A percentile compares a stretch with the other conserved stretches of the same genome.
phyloP scores from a whole-genome alignment of 2,329 filamentous ascomycete genomes.

The Aspergillus calidoustus region DNA sequence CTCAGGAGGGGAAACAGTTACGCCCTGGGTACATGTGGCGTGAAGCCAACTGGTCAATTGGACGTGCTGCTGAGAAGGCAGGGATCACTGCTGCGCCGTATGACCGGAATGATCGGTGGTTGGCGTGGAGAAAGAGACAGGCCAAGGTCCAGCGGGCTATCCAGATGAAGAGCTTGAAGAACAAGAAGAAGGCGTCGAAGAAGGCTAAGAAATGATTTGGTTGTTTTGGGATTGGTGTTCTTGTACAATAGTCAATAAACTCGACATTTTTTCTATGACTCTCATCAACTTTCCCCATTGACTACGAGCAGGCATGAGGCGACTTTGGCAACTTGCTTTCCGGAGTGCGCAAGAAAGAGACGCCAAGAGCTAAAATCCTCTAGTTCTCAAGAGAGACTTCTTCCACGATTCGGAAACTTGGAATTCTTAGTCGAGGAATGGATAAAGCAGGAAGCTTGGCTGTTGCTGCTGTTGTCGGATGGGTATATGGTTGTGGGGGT shows the following conservation, averaged over 20 bases:
- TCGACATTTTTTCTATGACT: neutral
- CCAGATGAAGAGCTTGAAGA: constrained; percentile 59
- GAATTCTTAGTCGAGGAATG: too few relatives aligned
- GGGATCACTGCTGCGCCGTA: constrained; percentile 61
- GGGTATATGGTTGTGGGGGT: too few relatives aligned
- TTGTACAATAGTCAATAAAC: neutral
- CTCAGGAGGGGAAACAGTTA: constrained; percentile 41
- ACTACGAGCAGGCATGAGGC: neutral
- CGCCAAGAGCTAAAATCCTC: too few relatives aligned
- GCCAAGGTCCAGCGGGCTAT: constrained; percentile 55
- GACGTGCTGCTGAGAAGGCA: constrained; percentile 64
- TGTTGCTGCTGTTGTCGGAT: too few relatives aligned
- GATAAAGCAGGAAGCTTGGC: too few relatives aligned
- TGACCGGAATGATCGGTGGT: constrained; percentile 63
- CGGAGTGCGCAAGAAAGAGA: neutral
- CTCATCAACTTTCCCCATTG: neutral
- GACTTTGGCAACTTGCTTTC: neutral
- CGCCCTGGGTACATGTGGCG: constrained; percentile 67
- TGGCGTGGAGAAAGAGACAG: constrained; percentile 66
- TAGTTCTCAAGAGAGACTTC: too few relatives aligned
- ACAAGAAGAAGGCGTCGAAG: constrained; percentile 49
- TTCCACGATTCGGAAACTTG: too few relatives aligned
- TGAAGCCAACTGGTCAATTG: constrained; percentile 71
- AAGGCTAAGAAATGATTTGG: constrained; percentile 38
- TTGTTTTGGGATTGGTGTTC: neutral